Conservation (phyloP, 1,139 yeast genomes). For the Chernovozyma sophiae-reginae region DNA sequence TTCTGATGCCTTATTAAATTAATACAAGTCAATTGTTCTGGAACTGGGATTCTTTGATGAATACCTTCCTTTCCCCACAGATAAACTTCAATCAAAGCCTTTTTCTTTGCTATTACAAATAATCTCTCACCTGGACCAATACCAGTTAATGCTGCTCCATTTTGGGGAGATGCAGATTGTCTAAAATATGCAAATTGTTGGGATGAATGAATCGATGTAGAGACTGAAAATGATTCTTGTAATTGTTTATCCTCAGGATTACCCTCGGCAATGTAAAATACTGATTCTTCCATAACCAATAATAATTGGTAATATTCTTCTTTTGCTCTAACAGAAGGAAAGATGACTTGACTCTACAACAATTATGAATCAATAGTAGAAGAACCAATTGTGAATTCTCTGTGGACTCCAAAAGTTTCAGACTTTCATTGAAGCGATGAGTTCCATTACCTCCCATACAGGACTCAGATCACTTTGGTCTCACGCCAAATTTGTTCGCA, state of each 20-base stretch:
- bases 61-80: slow-evolving; percentile 75
- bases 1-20: slow-evolving; percentile 41
- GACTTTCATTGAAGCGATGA: too few species aligned
- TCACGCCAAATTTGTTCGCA: too few species aligned
- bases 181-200: slow-evolving; percentile 50
- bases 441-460: too few species aligned
- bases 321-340: too few species aligned
- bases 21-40: slow-evolving; percentile 69
- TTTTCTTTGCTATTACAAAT: slow-evolving; percentile 60
- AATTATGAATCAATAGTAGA: too few species aligned
- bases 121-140: slow-evolving; percentile 43
- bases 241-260: slow-evolving; percentile 43
- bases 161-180: slow-evolving; percentile 46
- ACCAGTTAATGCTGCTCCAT: slow-evolving; percentile 47
- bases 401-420: background rate
- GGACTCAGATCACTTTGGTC: too few species aligned
- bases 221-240: slow-evolving; percentile 45
- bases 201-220: slow-evolving; percentile 49
- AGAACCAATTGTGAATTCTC: too few species aligned
- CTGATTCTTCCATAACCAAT: slow-evolving; percentile 53
- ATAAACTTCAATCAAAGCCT: slow-evolving; percentile 74
- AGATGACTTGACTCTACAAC: too few species aligned
- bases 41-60: slow-evolving; percentile 80
- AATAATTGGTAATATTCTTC: too few species aligned
- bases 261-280: slow-evolving; percentile 53